Evolutionary conservation across 352 stramenopile genomes (phyloP).

Genomic region (Phytophthora sp.): DNA sequence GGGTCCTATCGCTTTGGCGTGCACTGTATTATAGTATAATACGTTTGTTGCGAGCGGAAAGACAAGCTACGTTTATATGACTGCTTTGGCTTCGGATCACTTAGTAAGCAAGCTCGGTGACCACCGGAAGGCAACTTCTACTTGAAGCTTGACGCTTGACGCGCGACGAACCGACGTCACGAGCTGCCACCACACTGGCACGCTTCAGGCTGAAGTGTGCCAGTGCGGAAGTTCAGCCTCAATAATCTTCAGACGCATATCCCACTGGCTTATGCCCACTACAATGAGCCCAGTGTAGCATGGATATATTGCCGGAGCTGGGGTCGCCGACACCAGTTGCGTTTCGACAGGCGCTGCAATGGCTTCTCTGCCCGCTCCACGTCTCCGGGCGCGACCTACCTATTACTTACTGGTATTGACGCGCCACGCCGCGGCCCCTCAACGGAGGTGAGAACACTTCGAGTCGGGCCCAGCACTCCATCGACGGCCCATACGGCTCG

Average conservation of each 20-base stretch:
- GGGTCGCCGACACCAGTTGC: too few relatives aligned
- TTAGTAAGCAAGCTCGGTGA: too few relatives aligned
- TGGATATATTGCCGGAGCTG: not conserved
- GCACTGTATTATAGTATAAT: too few relatives aligned
- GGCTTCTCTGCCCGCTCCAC: not conserved
- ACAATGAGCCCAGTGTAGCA: not conserved
- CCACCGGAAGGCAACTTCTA: constrained; percentile 27
- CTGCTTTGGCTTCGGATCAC: too few relatives aligned
- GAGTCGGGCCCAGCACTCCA: not conserved
- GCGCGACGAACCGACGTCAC: constrained; percentile 10
- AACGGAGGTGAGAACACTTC: not conserved
- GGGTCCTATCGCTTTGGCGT: too few relatives aligned
- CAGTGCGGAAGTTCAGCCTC: too few relatives aligned
- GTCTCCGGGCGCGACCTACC: constrained; percentile 13
- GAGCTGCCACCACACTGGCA: not conserved
- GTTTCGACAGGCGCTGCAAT: constrained; percentile 18
- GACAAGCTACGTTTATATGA: too few relatives aligned
- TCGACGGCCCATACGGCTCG: not conserved
- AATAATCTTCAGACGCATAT: too few relatives aligned
- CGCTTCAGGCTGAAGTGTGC: too few relatives aligned
- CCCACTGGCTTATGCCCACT: too few relatives aligned
- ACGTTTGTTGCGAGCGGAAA: too few relatives aligned
- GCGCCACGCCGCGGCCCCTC: not conserved
- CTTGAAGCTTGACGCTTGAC: constrained; percentile 9
- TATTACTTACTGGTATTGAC: constrained; percentile 12